Conservation (phyloP, 148 eudicot species). For the Chenopodium suecicum region DNA sequence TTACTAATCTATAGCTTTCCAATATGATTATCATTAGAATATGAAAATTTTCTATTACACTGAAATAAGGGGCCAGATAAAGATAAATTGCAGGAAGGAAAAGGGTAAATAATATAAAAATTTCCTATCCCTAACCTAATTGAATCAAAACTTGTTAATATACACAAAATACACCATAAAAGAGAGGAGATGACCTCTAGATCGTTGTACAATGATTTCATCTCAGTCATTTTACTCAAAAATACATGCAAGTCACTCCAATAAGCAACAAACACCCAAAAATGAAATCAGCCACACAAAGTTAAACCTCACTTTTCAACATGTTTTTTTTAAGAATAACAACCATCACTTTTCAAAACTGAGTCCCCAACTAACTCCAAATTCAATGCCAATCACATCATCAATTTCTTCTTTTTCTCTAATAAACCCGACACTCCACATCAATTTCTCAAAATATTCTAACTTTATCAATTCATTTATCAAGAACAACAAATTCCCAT, state of each 20-base stretch:
- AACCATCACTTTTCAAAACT: neutral
- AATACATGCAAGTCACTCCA: neutral
- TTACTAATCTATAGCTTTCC: neutral
- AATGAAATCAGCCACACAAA: neutral
- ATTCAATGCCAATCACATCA: neutral
- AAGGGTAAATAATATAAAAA: neutral
- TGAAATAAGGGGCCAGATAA: neutral
- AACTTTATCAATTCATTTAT: neutral
- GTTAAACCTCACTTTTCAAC: no score
- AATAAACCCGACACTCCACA: neutral
- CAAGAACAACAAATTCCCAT: neutral
- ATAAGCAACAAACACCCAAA: no score
- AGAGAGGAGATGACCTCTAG: no score
- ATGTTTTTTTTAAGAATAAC: neutral
- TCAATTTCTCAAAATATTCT: neutral
- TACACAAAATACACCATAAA: neutral
- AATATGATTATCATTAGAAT: no score
- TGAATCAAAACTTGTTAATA: neutral
- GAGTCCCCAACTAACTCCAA: neutral
- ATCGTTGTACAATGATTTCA: no score
- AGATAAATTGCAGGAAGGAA: no score
- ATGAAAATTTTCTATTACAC: neutral
- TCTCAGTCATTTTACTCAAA: neutral
- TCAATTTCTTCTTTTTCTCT: neutral
- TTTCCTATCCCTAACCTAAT: neutral